Base-by-base conservation (phyloP, 371 early-diverging fungal genomes). In the Haplosporangium sp. region DNA sequence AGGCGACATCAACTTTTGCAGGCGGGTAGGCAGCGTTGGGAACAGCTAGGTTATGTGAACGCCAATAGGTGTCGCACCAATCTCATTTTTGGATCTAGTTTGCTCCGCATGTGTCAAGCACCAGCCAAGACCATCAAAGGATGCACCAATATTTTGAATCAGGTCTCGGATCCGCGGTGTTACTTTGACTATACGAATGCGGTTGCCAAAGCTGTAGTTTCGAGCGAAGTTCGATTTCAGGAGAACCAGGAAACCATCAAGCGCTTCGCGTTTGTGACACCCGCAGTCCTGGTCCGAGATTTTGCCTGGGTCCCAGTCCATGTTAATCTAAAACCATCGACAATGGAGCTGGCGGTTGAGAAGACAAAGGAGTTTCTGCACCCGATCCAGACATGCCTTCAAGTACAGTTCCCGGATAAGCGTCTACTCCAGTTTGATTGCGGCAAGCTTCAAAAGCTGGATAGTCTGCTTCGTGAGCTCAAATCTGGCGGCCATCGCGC, bases 401-500 rank as follows among this genome's bases (percentile, higher is more conserved):
- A 88, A 47, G 90, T 95, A 23, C 91, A 90, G 18, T 95, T 95
- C 60, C 95, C 95, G 9, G 95, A 95, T 75, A 93, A 93, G 60
- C 85, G 91, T 4, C 68, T 95, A n/a, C 69, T 95, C 47, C 95
- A 94, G 68, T 95, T 92, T 68, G 95, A 95, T 71, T 94, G 95
- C 68, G 95, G 95, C 45, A 95, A 95, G 67, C 84, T 95, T 47
- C 95, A 95, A 64, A 90, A 88, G 41, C 81, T 98, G 40, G 97
- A 93, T 73, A 87, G 81, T 62, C 81, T 98, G 23, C 76, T 99
- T 45, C 85, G 87, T 7, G 83, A 88, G n/a, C 81, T 98, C 48
- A 90, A 92, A 45, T 86, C 85, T 4, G 89, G 88, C 53, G 88
- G 95, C 5, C 96, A 96, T 72, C 92, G 96, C 43, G 96, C 94